phyloP scores from a whole-genome alignment of 129 eudicot genomes.

The Dittrichia graveolens region DNA sequence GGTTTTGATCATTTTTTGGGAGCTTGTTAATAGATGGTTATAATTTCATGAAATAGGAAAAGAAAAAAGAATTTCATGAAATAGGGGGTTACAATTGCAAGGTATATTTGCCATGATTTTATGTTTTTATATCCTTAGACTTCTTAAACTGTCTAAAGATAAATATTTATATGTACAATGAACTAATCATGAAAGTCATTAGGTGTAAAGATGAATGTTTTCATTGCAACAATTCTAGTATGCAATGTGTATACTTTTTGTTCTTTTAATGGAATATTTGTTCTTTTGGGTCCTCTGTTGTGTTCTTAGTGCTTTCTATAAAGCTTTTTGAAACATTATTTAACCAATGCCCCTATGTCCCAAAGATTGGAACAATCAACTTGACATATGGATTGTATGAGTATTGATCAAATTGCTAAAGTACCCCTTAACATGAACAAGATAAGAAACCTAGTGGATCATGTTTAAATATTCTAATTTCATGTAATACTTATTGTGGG shows the following conservation, averaged over 20 bases:
- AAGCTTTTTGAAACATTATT: background rate
- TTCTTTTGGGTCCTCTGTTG: no score
- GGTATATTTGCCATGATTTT: no score
- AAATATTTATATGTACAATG: no score
- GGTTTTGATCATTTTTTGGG: background rate
- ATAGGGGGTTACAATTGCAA: background rate
- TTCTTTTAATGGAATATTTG: no score
- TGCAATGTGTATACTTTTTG: background rate
- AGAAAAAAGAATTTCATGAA: background rate
- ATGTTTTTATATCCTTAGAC: background rate
- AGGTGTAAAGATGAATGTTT: background rate
- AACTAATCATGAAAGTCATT: no score
- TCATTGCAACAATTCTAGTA: no score
- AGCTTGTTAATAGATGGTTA: background rate
- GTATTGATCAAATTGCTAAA: background rate
- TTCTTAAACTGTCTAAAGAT: background rate
- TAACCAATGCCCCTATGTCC: background rate
- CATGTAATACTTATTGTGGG: background rate
- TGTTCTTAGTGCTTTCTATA: no score
- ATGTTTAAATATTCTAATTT: slow-evolving; percentile 6
- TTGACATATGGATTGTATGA: background rate
- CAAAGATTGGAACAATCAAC: background rate
- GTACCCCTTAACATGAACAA: background rate
- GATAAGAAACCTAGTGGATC: background rate
- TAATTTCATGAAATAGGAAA: background rate